Evolutionary conservation across 2,329 filamentous ascomycete genomes (phyloP).

Genomic region (Hymenoscyphus fraxineus): DNA sequence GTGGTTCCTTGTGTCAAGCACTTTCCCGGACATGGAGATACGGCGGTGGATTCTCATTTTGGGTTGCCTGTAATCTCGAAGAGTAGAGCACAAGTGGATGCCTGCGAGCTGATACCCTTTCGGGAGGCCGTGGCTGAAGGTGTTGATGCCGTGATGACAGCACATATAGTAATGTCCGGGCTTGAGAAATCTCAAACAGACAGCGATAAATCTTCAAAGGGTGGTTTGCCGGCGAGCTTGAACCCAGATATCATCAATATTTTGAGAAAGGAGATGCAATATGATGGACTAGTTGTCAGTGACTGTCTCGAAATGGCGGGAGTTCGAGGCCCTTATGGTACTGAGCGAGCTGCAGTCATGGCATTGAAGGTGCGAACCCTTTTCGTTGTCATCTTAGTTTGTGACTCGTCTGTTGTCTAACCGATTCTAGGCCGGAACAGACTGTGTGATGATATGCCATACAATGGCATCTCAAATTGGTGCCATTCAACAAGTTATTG

Average conservation of each 20-base stretch:
- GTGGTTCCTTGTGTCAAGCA: slow-evolving; percentile 43
- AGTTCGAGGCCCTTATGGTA: slow-evolving; percentile 40
- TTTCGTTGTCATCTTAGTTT: neutral
- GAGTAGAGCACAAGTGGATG: slow-evolving; percentile 37
- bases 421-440: slow-evolving; percentile 37
- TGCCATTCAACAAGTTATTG: slow-evolving; percentile 38
- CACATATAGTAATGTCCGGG: slow-evolving; percentile 41
- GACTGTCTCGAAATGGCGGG: slow-evolving; percentile 45
- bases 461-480: slow-evolving; percentile 40
- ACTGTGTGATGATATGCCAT: slow-evolving; percentile 45
- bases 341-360: slow-evolving; percentile 39
- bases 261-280: slow-evolving; percentile 41
- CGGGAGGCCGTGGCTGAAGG: slow-evolving; percentile 40
- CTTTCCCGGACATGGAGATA: slow-evolving; percentile 44
- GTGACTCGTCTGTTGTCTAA: neutral
- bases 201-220: slow-evolving; percentile 12
- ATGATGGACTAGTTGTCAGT: slow-evolving; percentile 42
- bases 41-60: slow-evolving; percentile 42
- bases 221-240: slow-evolving; percentile 39
- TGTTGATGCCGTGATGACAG: slow-evolving; percentile 43
- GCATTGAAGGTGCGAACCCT: slow-evolving; percentile 34
- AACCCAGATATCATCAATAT: slow-evolving; percentile 38
- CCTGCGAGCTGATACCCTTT: slow-evolving; percentile 42
- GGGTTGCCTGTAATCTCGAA: slow-evolving; percentile 40
- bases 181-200: slow-evolving; percentile 22